These are phyloP conservation scores for Sporothrix dimorphospora DNA, from an alignment of 2,329 filamentous ascomycete genomes.

Conservation along the genomic window DNA sequence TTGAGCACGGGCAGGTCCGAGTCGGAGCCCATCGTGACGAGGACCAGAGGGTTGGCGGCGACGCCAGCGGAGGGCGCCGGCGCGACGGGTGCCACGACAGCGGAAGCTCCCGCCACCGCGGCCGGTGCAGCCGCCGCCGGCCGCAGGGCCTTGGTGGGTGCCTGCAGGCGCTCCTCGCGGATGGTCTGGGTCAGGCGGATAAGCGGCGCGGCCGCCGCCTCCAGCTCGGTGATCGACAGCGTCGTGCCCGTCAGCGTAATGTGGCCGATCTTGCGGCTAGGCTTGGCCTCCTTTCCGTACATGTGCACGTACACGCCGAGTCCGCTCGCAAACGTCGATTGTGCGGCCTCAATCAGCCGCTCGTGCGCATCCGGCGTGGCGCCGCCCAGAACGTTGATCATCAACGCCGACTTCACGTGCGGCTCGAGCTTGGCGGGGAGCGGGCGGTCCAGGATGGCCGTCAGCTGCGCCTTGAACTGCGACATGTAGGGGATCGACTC, in stretches of 20 bases:
- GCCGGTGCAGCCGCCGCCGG: slow-evolving; percentile 34
- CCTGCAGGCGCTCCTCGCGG: slow-evolving; percentile 56
- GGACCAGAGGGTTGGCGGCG: slow-evolving; percentile 60
- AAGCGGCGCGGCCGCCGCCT: slow-evolving; percentile 65
- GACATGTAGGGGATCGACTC: slow-evolving; percentile 85
- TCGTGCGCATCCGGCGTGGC: slow-evolving; percentile 65
- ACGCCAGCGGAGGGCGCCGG: slow-evolving; percentile 9
- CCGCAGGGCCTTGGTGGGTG: slow-evolving; percentile 45
- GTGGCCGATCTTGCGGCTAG: slow-evolving; percentile 92
- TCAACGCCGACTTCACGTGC: slow-evolving; percentile 66
- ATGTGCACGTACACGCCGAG: slow-evolving; percentile 71
- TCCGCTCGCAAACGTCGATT: slow-evolving; percentile 44
- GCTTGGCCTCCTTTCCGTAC: slow-evolving; percentile 88
- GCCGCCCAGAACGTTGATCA: slow-evolving; percentile 81
- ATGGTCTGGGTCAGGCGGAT: slow-evolving; percentile 66
- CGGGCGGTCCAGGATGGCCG: slow-evolving; percentile 74
- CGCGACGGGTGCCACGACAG: too few relatives aligned
- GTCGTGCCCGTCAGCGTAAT: slow-evolving; percentile 76
- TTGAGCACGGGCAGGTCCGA: slow-evolving; percentile 72
- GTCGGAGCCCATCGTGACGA: slow-evolving; percentile 84
- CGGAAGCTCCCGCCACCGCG: neutral
- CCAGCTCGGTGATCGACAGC: slow-evolving; percentile 63
- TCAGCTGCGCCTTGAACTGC: slow-evolving; percentile 89
- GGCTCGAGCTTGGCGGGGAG: slow-evolving; percentile 59
- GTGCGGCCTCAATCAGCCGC: slow-evolving; percentile 51